These are phyloP conservation scores for Moesziomyces globuligerus DNA, from an alignment of 1,284 basidiomycete genomes.

Conservation along the genomic window DNA sequence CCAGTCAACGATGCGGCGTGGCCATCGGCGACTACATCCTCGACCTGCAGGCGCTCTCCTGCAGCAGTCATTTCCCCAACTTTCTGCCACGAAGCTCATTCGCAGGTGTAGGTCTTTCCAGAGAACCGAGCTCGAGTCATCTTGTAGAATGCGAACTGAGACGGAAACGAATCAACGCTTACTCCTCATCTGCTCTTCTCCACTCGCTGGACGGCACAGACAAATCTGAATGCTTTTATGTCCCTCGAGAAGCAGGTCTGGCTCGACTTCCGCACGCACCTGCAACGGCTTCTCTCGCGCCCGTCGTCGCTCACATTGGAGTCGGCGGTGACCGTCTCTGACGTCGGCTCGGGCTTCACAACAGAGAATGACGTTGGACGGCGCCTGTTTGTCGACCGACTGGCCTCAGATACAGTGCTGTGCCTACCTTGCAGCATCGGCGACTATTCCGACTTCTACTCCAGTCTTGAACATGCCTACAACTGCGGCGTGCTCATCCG, in stretches of 20 bases:
- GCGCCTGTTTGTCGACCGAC: constrained; percentile 1
- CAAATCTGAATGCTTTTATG: constrained; percentile 41
- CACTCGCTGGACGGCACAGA: constrained; percentile 4
- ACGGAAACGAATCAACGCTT: background rate
- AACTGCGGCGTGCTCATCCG: constrained; percentile 35
- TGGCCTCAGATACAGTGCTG: constrained; percentile 6
- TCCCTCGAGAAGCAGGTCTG: constrained; percentile 9
- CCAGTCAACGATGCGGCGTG: constrained; percentile 22
- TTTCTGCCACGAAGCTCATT: background rate
- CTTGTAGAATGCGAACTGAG: too few relatives aligned
- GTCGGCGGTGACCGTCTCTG: background rate
- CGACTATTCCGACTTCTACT: constrained; percentile 57
- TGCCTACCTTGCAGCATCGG: constrained; percentile 43
- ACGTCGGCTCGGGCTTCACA: background rate
- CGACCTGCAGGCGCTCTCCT: constrained; percentile 39
- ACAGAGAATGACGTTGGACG: background rate
- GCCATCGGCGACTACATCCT: constrained; percentile 48
- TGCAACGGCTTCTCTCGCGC: constrained; percentile 29
- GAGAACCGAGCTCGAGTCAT: too few relatives aligned
- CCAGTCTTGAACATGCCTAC: constrained; percentile 46
- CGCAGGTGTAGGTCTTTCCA: background rate
- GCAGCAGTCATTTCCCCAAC: constrained; percentile 1
- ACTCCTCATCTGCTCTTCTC: background rate
- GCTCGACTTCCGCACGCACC: constrained; percentile 12
- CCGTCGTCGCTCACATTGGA: background rate